phyloP scores from a whole-genome alignment of 1,284 basidiomycete genomes.

The Puccinia hordei region DNA sequence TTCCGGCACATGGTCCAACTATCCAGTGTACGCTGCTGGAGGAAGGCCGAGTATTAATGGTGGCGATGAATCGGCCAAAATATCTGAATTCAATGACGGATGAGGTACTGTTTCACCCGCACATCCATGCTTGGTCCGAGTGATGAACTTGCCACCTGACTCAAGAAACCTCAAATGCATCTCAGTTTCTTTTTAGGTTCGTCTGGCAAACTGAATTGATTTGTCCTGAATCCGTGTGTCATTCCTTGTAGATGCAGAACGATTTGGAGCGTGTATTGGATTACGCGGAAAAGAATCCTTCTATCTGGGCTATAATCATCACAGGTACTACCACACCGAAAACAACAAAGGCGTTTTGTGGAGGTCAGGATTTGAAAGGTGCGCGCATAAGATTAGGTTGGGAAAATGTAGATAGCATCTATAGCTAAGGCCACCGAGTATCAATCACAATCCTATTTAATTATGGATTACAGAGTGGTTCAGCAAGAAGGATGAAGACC shows the following conservation, averaged over 20 bases:
- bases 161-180: too few relatives aligned
- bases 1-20: conserved; percentile 19
- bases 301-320: conserved; percentile 74
- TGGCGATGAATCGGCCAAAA: conserved; percentile 74
- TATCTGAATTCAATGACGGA: conserved; percentile 71
- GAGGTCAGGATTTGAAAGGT: conserved; percentile 74
- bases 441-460: neutral
- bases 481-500: conserved; percentile 60
- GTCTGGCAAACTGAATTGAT: neutral
- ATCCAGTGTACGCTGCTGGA: neutral
- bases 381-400: too few relatives aligned
- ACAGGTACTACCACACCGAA: conserved; percentile 65
- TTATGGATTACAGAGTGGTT: conserved; percentile 17
- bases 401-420: neutral
- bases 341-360: conserved; percentile 73
- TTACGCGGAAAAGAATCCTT: conserved; percentile 75
- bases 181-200: neutral
- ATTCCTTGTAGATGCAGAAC: conserved; percentile 62
- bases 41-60: conserved; percentile 63
- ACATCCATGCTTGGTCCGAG: too few relatives aligned
- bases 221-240: too few relatives aligned
- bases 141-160: too few relatives aligned
- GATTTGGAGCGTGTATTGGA: conserved; percentile 68
- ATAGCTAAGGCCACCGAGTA: neutral
- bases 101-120: conserved; percentile 12